Evolutionary conservation across 345 rosid species (phyloP), one percentile per base, ranked within the genome.

Genomic region (Eucalyptus urophylla): DNA sequence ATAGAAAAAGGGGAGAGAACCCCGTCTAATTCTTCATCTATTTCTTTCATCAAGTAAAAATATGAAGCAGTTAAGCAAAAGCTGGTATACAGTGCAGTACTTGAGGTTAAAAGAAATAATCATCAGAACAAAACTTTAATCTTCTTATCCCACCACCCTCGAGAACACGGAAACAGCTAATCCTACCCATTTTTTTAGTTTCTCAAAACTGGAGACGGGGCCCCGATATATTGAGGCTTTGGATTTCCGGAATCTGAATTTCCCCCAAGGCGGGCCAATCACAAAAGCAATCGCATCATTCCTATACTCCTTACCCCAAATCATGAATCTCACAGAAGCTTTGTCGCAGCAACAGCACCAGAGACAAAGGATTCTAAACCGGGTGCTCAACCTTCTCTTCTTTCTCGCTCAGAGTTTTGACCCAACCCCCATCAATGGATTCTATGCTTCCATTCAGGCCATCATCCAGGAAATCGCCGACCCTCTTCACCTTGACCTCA

Each of bases 381-480:
- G 89, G 86, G 51, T 50, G 50, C n/a, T 87, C 88, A 14, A 87
- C 87, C 50, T 88, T 88, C 89, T 89, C 92, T 27, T 24, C 65
- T 47, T 89, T 90, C 14, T 47, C 88, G 51, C 37, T 88, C 81
- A 9, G 87, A 29, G 95, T 94, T 86, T 93, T 92, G 91, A 97
- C 95, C 96, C 98, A 97, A 43, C 96, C 99, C 50, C 95, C 97
- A 90, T 96, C 95, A 33, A 97, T 94, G 89, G 93, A 92, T 12
- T 95, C 95, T 0, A 96, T 87, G 80, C 94, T 93, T 86, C 98
- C 99, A 91, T 90, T 93, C 65, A 97, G 90, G 27, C 99, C 99
- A 87, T 96, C 99, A 80, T 97, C 99, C 89, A 97, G 80, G 45
- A 95, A 97, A 89, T 97, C 99, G 15, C 99, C 99, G 8, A 95